These are phyloP conservation scores for Pulveroboletus sp. DNA, from an alignment of 768 basidiomycete genomes.

Conservation along the genomic window DNA sequence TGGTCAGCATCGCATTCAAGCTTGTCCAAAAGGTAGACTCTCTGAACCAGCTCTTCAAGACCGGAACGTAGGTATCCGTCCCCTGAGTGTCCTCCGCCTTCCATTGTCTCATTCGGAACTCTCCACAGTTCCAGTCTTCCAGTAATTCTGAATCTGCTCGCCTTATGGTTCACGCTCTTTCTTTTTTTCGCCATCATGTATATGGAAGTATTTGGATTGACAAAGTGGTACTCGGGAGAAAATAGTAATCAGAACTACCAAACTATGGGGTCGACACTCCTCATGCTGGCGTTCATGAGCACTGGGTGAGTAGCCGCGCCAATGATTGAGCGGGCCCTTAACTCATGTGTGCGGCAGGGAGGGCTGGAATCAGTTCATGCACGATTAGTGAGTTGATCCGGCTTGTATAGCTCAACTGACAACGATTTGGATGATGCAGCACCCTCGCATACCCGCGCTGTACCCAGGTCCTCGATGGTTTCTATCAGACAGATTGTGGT, in stretches of 20 bases:
- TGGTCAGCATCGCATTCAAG: constrained; percentile 92
- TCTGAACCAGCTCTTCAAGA: constrained; percentile 95
- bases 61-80: constrained; percentile 65
- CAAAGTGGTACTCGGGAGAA: constrained; percentile 75
- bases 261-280: constrained; percentile 69
- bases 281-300: constrained; percentile 91
- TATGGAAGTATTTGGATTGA: constrained; percentile 88
- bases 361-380: constrained; percentile 97
- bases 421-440: constrained; percentile 36
- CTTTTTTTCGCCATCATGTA: constrained; percentile 86
- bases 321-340: not conserved
- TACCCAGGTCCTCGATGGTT: constrained; percentile 45
- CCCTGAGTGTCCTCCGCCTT: not conserved
- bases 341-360: constrained; percentile 48
- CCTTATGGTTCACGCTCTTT: constrained; percentile 87
- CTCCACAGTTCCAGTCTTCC: constrained; percentile 71
- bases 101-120: not conserved
- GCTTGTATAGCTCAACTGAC: not conserved
- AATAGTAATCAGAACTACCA: constrained; percentile 72
- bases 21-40: constrained; percentile 83
- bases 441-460: constrained; percentile 76
- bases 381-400: constrained; percentile 64
- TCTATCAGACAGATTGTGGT: constrained; percentile 80
- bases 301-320: constrained; percentile 60
- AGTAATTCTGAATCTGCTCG: constrained; percentile 76